Evolutionary conservation across 2,329 filamentous ascomycete species (phyloP).

Genomic region (Fusarium equiseti): DNA sequence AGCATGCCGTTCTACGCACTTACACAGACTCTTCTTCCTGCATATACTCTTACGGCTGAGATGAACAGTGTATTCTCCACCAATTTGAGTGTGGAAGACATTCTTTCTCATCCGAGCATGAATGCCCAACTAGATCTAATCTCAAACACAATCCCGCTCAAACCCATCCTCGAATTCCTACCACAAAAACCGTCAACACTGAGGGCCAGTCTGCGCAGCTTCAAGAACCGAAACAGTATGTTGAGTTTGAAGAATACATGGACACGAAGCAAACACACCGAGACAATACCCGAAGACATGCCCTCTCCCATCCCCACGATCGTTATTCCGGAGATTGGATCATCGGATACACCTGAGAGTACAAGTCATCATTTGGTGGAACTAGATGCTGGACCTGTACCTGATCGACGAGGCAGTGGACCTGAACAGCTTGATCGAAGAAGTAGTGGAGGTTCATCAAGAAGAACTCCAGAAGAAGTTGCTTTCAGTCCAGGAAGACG

Average conservation of each 20-base stretch:
- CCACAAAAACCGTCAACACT: slow-evolving; percentile 12
- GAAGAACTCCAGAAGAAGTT: slow-evolving; percentile 1
- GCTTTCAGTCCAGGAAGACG: slow-evolving; percentile 20
- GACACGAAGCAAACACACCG: slow-evolving; percentile 41
- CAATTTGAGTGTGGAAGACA: slow-evolving; percentile 60
- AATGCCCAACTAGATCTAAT: slow-evolving; percentile 61
- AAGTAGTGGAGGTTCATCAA: slow-evolving; percentile 34
- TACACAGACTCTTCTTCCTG: slow-evolving; percentile 63
- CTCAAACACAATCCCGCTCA: slow-evolving; percentile 41
- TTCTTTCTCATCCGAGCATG: slow-evolving; percentile 65
- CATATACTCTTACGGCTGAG: slow-evolving; percentile 59
- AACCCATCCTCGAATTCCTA: neutral
- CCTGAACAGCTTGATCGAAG: slow-evolving; percentile 1
- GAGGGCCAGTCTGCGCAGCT: slow-evolving; percentile 38
- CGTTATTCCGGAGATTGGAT: slow-evolving; percentile 6
- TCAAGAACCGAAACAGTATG: slow-evolving; percentile 43
- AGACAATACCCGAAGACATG: neutral
- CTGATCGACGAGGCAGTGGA: slow-evolving; percentile 25
- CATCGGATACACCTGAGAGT: slow-evolving; percentile 7
- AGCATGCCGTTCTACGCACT: slow-evolving; percentile 64
- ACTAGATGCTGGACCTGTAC: neutral
- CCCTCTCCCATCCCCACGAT: slow-evolving; percentile 8
- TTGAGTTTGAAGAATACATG: slow-evolving; percentile 46
- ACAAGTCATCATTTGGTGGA: slow-evolving; percentile 3
- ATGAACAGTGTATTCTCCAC: slow-evolving; percentile 59